Conservation (phyloP, 805 yeast species). For the Candida wancherniae region DNA sequence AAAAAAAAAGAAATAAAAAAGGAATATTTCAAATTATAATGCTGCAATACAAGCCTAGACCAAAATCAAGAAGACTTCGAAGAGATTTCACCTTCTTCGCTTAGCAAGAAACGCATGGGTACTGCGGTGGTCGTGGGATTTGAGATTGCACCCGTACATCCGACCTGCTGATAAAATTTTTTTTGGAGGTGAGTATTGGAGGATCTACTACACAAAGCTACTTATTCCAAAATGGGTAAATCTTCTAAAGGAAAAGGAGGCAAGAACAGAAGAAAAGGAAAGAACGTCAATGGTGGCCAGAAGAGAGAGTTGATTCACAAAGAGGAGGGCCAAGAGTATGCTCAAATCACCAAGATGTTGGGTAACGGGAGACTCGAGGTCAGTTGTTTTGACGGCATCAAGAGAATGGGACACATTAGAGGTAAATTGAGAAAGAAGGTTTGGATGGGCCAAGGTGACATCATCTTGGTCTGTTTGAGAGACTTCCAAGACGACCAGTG, state of each 20-base stretch:
- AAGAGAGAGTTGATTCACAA: conserved; percentile 89
- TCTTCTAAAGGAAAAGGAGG: conserved; percentile 79
- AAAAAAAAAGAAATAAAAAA: too few relatives aligned
- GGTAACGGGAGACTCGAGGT: conserved; percentile 98
- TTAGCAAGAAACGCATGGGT: conserved; percentile 1
- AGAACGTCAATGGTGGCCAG: conserved; percentile 85
- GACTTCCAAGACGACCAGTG: conserved; percentile 98
- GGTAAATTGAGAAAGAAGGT: conserved; percentile 99
- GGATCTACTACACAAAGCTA: conserved; percentile 1
- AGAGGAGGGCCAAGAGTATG: conserved; percentile 98
- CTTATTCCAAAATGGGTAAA: conserved; percentile 64
- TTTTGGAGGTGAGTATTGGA: conserved; percentile 1
- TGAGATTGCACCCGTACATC: conserved; percentile 7
- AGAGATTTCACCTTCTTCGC: too few relatives aligned
- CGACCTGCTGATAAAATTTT: conserved; percentile 1
- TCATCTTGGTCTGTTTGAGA: conserved; percentile 90
- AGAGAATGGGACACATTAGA: conserved; percentile 96
- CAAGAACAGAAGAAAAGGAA: conserved; percentile 96
- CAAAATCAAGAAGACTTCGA: too few relatives aligned
- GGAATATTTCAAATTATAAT: too few relatives aligned
- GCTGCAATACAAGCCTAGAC: too few relatives aligned
- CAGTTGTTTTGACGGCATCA: conserved; percentile 87
- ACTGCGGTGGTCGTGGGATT: too few relatives aligned
- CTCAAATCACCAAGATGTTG: conserved; percentile 95
- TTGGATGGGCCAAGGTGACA: conserved; percentile 99